A percentile compares a stretch with the other conserved stretches of the same genome.
Evolutionary conservation across 164 flowering plant genomes (phyloP).

Genomic region (Berberis thunbergii): DNA sequence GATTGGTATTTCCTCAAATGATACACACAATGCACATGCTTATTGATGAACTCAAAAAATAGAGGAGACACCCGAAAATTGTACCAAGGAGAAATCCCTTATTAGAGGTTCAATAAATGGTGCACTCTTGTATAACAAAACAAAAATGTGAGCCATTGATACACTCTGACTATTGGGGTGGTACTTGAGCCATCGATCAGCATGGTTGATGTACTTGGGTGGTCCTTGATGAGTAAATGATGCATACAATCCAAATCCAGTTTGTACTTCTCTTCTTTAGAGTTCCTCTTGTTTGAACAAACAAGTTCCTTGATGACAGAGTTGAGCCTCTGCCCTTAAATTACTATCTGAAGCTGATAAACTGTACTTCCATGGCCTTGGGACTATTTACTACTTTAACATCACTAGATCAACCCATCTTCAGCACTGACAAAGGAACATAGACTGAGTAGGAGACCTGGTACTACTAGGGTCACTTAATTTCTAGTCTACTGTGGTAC

Average conservation of each 20-base stretch:
- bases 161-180: neutral
- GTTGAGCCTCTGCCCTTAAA: neutral
- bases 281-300: slow-evolving; percentile 3
- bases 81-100: neutral
- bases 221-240: neutral
- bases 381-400: neutral
- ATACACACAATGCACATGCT: no score
- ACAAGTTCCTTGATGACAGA: slow-evolving; percentile 4
- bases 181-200: neutral
- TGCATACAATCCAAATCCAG: neutral
- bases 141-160: neutral
- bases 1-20: no score
- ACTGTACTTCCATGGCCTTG: neutral
- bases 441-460: no score
- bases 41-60: no score
- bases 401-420: neutral
- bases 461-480: no score
- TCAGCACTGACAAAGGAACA: no score
- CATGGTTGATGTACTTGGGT: neutral
- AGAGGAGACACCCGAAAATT: neutral
- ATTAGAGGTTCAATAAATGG: neutral
- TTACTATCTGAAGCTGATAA: neutral
- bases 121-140: neutral
- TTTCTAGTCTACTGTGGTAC: no score
- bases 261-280: slow-evolving; percentile 2